Evolutionary conservation across 164 flowering plant genomes (phyloP).

Genomic region (Pachysandra terminalis): DNA sequence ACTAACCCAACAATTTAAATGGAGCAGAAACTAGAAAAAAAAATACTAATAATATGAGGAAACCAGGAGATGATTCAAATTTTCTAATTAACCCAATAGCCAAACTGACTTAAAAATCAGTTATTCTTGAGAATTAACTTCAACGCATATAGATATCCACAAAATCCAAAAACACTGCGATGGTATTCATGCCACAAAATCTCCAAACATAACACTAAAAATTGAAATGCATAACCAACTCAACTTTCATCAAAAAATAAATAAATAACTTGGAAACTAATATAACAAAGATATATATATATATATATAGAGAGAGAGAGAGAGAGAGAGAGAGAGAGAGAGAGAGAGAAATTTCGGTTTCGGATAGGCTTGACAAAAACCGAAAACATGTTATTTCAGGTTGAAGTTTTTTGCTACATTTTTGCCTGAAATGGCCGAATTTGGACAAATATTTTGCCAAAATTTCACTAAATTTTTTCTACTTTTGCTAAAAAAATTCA

Average conservation of each 20-base stretch:
- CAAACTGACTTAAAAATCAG: neutral
- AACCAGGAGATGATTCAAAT: neutral
- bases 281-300: no score
- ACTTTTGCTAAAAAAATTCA: no score
- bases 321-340: no score
- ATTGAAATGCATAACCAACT: slow-evolving; percentile 10
- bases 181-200: slow-evolving; percentile 5
- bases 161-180: slow-evolving; percentile 6
- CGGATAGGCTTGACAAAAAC: no score
- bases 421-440: no score
- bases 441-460: no score
- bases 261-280: no score
- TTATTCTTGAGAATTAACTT: slow-evolving; percentile 3
- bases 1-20: neutral
- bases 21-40: neutral
- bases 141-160: slow-evolving; percentile 3
- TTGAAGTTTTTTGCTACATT: no score
- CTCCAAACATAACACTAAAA: slow-evolving; percentile 7
- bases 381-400: no score
- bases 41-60: neutral
- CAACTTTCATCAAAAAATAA: neutral
- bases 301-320: no score
- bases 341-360: no score
- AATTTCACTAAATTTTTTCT: no score
- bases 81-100: slow-evolving; percentile 4